phyloP scores from a whole-genome alignment of 352 stramenopile genomes.

The Blastocystis sp. region DNA sequence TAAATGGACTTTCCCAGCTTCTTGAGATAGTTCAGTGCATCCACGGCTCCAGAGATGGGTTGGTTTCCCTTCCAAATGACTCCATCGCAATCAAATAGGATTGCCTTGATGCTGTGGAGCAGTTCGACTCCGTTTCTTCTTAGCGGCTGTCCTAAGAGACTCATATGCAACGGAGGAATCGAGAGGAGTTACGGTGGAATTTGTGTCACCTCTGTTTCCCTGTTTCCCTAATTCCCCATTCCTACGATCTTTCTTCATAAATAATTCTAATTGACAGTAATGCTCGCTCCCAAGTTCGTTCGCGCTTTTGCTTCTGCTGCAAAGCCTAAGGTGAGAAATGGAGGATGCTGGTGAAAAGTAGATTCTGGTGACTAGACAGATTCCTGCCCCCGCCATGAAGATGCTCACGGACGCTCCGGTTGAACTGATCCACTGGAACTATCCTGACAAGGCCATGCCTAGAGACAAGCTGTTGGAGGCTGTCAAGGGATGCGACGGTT shows the following conservation, averaged over 20 bases:
- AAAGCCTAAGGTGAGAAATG: slow-evolving; percentile 36
- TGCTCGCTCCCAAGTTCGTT: slow-evolving; percentile 44
- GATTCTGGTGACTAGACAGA: slow-evolving; percentile 61
- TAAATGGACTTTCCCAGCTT: slow-evolving; percentile 24
- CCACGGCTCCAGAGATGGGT: slow-evolving; percentile 9
- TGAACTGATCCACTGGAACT: slow-evolving; percentile 54
- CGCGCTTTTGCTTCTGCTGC: slow-evolving; percentile 54
- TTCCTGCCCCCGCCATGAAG: slow-evolving; percentile 56
- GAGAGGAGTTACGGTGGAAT: background rate
- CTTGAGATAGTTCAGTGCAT: slow-evolving; percentile 52
- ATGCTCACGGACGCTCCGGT: slow-evolving; percentile 53
- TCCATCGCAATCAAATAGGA: slow-evolving; percentile 60
- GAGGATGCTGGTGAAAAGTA: background rate
- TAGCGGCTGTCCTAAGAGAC: background rate
- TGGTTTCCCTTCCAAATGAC: slow-evolving; percentile 59
- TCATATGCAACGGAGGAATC: background rate
- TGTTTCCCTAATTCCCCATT: slow-evolving; percentile 14
- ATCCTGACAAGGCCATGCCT: slow-evolving; percentile 56
- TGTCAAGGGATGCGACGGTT: slow-evolving; percentile 68
- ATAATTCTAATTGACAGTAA: background rate
- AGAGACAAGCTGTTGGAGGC: slow-evolving; percentile 66
- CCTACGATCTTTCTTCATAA: background rate
- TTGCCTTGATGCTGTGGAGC: background rate
- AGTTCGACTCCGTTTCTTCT: background rate
- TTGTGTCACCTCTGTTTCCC: background rate